phyloP scores from a whole-genome alignment of 306 rosid genomes.

The Gillenia trifoliata region DNA sequence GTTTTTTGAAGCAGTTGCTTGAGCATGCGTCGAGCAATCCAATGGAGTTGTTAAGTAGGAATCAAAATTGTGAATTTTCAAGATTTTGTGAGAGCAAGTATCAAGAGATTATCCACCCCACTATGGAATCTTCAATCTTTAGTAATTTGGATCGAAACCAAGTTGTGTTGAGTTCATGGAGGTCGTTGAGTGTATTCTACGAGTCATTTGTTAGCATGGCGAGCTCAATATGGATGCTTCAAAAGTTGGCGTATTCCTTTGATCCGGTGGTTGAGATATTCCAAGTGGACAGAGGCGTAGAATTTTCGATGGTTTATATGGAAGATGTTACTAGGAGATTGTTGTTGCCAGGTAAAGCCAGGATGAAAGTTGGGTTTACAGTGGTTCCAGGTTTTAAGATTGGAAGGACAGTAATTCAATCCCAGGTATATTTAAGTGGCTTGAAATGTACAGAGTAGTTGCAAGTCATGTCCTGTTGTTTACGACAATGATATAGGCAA shows the following conservation, averaged over 20 bases:
- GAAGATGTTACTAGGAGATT: conserved; percentile 70
- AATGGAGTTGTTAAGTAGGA: conserved; percentile 66
- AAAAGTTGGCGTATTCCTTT: conserved; percentile 72
- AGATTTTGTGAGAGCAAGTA: conserved; percentile 82
- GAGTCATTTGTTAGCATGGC: conserved; percentile 90
- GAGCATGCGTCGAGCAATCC: conserved; percentile 93
- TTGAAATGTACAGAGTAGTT: conserved; percentile 39
- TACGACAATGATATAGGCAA: conserved; percentile 9
- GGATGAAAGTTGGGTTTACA: conserved; percentile 79
- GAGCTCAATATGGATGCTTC: conserved; percentile 83
- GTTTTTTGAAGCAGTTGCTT: conserved; percentile 62
- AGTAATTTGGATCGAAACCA: conserved; percentile 65
- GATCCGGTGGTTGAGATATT: conserved; percentile 76
- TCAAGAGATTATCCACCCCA: conserved; percentile 71
- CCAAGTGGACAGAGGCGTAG: conserved; percentile 77
- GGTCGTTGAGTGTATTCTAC: conserved; percentile 79
- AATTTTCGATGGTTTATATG: conserved; percentile 83
- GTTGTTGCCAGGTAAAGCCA: conserved; percentile 47
- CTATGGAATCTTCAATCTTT: conserved; percentile 83
- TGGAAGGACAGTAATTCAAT: conserved; percentile 68
- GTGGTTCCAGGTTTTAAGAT: conserved; percentile 90
- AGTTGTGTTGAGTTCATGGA: conserved; percentile 70
- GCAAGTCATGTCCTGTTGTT: conserved; percentile 11
- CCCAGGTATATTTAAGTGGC: conserved; percentile 67
- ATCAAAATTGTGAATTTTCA: conserved; percentile 58